Conservation (phyloP, 768 basidiomycete genomes). For the Terana coerulea region DNA sequence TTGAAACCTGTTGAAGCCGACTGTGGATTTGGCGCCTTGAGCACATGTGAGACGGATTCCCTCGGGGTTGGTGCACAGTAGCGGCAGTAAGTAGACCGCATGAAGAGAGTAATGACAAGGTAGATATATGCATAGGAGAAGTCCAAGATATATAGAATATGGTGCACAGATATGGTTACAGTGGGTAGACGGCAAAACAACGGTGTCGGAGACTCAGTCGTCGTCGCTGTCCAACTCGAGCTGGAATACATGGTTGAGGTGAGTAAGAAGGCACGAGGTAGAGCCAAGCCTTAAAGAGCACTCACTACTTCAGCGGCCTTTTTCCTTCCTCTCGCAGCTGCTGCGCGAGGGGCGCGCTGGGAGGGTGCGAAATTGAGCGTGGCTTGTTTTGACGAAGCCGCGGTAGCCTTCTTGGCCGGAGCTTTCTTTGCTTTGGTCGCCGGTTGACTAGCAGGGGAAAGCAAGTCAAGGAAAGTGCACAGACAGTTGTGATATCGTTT, state of each 20-base stretch:
- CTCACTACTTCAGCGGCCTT: conserved; percentile 50
- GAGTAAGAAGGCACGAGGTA: background rate
- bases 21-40: no score
- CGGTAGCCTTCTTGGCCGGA: conserved; percentile 43
- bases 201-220: no score
- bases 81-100: no score
- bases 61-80: no score
- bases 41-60: no score
- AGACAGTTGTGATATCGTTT: conserved; percentile 16
- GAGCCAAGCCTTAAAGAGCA: no score
- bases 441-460: conserved; percentile 26
- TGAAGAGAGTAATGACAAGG: no score
- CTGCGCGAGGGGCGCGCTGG: conserved; percentile 49
- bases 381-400: conserved; percentile 41
- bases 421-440: conserved; percentile 44
- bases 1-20: no score
- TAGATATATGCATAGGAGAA: no score
- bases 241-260: background rate
- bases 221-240: conserved; percentile 7
- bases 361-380: conserved; percentile 64
- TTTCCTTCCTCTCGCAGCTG: conserved; percentile 64
- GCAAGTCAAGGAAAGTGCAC: background rate
- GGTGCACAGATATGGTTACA: no score
- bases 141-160: no score
- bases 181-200: no score